Evolutionary conservation across 2,329 filamentous ascomycete genomes (phyloP).

Genomic region (Epichloe bromicola): DNA sequence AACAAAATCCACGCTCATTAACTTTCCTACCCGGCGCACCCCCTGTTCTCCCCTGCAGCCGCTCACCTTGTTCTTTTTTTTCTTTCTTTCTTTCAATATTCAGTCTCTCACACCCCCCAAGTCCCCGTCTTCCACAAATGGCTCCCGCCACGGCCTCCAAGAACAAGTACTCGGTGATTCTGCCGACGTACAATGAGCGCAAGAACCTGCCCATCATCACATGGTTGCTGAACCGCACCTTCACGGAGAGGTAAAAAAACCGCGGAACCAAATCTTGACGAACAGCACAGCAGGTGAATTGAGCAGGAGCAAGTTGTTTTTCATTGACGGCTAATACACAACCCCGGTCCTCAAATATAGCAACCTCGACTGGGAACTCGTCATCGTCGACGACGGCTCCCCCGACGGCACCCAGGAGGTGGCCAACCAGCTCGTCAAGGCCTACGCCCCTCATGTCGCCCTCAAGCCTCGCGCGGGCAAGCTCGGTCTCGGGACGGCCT

Average conservation of each 20-base stretch:
- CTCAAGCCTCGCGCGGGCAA: conserved; percentile 87
- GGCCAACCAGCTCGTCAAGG: conserved; percentile 78
- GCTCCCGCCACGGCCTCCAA: conserved; percentile 28
- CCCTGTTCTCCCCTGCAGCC: background rate
- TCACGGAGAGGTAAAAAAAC: conserved; percentile 62
- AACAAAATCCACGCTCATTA: conserved; percentile 15
- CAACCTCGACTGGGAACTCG: conserved; percentile 89
- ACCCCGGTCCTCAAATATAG: conserved; percentile 29
- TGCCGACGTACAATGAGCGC: conserved; percentile 98
- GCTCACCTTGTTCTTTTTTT: background rate
- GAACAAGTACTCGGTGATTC: conserved; percentile 90
- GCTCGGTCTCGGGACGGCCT: conserved; percentile 91
- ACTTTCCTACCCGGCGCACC: background rate
- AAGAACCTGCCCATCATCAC: conserved; percentile 91
- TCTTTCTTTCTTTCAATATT: background rate
- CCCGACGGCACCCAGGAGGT: conserved; percentile 90
- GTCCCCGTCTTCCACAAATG: conserved; percentile 24
- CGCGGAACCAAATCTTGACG: background rate
- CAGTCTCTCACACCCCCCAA: background rate
- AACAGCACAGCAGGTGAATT: background rate
- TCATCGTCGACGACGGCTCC: conserved; percentile 98
- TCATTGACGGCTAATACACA: background rate
- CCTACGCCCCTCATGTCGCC: conserved; percentile 66
- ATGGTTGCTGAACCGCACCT: conserved; percentile 87
- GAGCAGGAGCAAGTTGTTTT: too few species aligned